Percentiles rank a stretch among this genome's conserved stretches.
These are phyloP conservation scores for Fusarium incarnatum DNA, from an alignment of 2,329 filamentous ascomycete genomes.

Conservation along the genomic window DNA sequence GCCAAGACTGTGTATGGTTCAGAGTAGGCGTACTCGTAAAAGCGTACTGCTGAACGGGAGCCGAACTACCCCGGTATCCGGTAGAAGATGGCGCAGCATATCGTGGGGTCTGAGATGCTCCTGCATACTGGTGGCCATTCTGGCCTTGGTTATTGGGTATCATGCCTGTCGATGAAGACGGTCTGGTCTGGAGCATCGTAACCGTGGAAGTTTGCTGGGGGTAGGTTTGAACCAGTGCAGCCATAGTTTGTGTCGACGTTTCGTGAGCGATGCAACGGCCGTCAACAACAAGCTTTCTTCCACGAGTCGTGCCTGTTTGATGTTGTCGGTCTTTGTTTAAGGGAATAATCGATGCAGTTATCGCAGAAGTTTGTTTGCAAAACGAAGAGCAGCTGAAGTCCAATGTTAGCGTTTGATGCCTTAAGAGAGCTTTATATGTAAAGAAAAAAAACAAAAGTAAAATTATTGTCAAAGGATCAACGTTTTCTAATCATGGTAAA, in stretches of 20 bases:
- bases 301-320: slow-evolving; percentile 24
- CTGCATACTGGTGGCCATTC: slow-evolving; percentile 62
- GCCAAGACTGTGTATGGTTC: slow-evolving; percentile 65
- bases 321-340: slow-evolving; percentile 29
- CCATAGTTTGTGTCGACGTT: slow-evolving; percentile 68
- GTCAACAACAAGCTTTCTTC: slow-evolving; percentile 37
- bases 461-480: not conserved
- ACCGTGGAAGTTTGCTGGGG: slow-evolving; percentile 79
- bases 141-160: slow-evolving; percentile 65
- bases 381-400: slow-evolving; percentile 24
- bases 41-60: slow-evolving; percentile 79
- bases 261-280: slow-evolving; percentile 14
- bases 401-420: slow-evolving; percentile 24
- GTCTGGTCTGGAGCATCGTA: slow-evolving; percentile 80
- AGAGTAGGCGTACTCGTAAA: slow-evolving; percentile 78
- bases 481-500: not conserved
- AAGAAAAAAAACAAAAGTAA: not conserved
- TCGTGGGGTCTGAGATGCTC: slow-evolving; percentile 52
- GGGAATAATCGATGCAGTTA: slow-evolving; percentile 1
- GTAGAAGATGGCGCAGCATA: slow-evolving; percentile 53
- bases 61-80: slow-evolving; percentile 66
- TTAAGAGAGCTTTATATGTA: not conserved
- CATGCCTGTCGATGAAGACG: slow-evolving; percentile 63
- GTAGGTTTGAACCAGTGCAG: slow-evolving; percentile 85
- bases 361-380: slow-evolving; percentile 30